These are phyloP conservation scores for Orychophragmus violaceus DNA, from an alignment of 345 rosid genomes.

Conservation along the genomic window DNA sequence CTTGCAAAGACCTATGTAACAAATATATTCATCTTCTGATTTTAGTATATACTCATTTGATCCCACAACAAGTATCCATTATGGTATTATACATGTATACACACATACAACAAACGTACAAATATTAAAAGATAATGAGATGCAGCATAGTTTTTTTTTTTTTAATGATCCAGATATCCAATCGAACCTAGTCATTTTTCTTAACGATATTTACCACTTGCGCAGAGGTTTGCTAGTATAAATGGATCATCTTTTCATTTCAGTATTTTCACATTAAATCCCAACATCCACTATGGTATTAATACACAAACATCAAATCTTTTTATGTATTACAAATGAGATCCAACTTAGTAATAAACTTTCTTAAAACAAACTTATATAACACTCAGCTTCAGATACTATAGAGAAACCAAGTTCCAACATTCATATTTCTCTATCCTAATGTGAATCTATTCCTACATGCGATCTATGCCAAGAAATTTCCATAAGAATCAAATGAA, in stretches of 20 bases:
- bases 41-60: background rate
- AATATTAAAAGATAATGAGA: background rate
- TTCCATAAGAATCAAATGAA: background rate
- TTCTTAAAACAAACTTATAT: background rate
- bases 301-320: background rate
- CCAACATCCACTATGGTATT: background rate
- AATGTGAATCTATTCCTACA: background rate
- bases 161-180: background rate
- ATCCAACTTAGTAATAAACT: background rate
- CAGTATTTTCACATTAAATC: background rate
- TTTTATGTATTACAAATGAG: background rate
- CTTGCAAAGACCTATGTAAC: constrained; percentile 70
- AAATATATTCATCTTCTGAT: background rate
- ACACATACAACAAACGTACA: background rate
- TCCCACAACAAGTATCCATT: background rate
- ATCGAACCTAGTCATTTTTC: background rate
- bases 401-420: background rate
- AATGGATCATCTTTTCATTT: background rate
- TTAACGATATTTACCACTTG: background rate
- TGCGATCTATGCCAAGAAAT: background rate
- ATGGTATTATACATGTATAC: background rate
- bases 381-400: background rate
- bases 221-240: background rate
- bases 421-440: background rate
- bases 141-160: background rate